Percentiles rank a stretch among this genome's conserved stretches.
Evolutionary conservation across 768 basidiomycete genomes (phyloP).

Genomic region (Coprinellus micaceus): DNA sequence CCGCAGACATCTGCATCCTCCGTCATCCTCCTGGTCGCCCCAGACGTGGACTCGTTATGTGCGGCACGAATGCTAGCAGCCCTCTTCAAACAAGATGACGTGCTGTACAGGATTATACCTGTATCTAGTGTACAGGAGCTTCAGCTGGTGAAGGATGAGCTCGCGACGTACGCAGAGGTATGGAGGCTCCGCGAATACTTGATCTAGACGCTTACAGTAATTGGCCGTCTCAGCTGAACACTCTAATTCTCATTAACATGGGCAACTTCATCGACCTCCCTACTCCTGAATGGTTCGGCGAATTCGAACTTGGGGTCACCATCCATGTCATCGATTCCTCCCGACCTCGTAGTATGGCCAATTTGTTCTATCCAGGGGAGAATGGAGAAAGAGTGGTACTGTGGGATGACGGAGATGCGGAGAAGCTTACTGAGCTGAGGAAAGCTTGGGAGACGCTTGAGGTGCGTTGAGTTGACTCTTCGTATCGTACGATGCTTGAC

Average conservation of each 20-base stretch:
- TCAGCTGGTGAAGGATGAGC: slow-evolving; percentile 59
- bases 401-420: slow-evolving; percentile 89
- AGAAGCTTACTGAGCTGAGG: slow-evolving; percentile 63
- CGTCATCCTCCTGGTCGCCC: slow-evolving; percentile 80
- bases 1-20: slow-evolving; percentile 78
- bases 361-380: slow-evolving; percentile 71
- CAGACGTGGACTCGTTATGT: slow-evolving; percentile 90
- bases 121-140: slow-evolving; percentile 83
- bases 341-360: slow-evolving; percentile 84
- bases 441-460: slow-evolving; percentile 83
- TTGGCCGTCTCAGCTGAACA: slow-evolving; percentile 58
- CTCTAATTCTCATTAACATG: slow-evolving; percentile 88
- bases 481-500: not conserved
- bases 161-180: slow-evolving; percentile 67
- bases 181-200: not conserved
- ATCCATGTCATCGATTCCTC: slow-evolving; percentile 95
- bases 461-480: slow-evolving; percentile 41
- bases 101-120: slow-evolving; percentile 86
- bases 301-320: slow-evolving; percentile 55
- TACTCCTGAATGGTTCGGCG: slow-evolving; percentile 71
- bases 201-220: not conserved
- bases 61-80: slow-evolving; percentile 87
- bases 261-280: slow-evolving; percentile 85
- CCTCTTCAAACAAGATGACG: slow-evolving; percentile 89
- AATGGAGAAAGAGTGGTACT: slow-evolving; percentile 73